A percentile compares a stretch with the other conserved stretches of the same genome.
Evolutionary conservation across 2,329 filamentous ascomycete genomes (phyloP).

Genomic region (Penicillium sp.): DNA sequence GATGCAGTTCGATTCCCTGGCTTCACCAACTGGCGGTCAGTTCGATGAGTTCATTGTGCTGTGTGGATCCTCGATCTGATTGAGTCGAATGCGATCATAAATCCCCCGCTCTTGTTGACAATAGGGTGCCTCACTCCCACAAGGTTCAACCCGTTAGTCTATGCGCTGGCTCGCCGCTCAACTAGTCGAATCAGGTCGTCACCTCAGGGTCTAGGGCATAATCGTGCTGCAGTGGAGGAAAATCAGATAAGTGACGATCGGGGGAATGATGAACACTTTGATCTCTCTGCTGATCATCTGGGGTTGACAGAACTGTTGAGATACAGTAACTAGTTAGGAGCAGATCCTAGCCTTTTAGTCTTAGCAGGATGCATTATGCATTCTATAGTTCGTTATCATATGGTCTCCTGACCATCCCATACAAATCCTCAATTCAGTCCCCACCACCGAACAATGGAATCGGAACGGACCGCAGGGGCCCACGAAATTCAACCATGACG

Average conservation of each 20-base stretch:
- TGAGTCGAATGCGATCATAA: neutral
- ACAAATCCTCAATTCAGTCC: neutral
- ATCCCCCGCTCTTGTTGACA: neutral
- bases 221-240: neutral
- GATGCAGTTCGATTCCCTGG: neutral
- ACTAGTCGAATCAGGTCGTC: conserved; percentile 3
- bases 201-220: neutral
- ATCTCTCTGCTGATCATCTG: neutral
- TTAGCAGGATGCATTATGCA: neutral
- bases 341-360: neutral
- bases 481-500: conserved; percentile 6
- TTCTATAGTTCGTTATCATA: neutral
- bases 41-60: neutral
- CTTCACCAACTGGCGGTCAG: neutral
- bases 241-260: neutral
- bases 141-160: neutral
- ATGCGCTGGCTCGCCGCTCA: neutral
- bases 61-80: neutral
- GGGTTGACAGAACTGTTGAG: neutral
- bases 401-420: neutral
- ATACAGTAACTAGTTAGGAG: too few relatives aligned
- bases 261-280: neutral
- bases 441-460: conserved; percentile 3
- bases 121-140: neutral
- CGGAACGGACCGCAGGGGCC: conserved; percentile 12